phyloP scores from a whole-genome alignment of 768 basidiomycete genomes.

The Gelatoporia subvermispora region DNA sequence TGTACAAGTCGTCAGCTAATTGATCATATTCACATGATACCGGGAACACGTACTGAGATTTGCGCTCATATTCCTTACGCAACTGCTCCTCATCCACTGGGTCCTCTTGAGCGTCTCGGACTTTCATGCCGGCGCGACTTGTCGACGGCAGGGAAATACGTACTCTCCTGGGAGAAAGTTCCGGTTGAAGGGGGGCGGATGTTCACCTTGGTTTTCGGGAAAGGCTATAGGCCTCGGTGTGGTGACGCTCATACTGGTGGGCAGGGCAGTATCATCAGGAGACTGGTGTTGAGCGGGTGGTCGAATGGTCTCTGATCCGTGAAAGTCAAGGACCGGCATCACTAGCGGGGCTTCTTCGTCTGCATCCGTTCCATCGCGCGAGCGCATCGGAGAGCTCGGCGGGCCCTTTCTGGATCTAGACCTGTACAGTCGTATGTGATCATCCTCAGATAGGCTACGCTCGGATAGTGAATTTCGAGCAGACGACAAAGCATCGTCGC shows the following conservation, averaged over 20 bases:
- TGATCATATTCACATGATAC: neutral
- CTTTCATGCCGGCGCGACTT: conserved; percentile 14
- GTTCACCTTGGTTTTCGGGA: neutral
- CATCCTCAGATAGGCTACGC: conserved; percentile 19
- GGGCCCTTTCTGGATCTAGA: conserved; percentile 7
- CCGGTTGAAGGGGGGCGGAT: neutral
- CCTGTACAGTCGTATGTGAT: conserved; percentile 10
- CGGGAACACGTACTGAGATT: conserved; percentile 46
- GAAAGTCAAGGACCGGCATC: too few species aligned
- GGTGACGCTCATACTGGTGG: neutral
- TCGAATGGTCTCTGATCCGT: too few species aligned
- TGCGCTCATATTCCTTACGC: conserved; percentile 53
- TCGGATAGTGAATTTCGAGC: conserved; percentile 43
- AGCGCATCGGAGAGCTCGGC: conserved; percentile 9
- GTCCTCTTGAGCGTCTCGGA: conserved; percentile 31
- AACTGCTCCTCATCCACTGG: conserved; percentile 45
- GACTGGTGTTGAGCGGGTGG: too few species aligned
- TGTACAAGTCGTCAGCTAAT: neutral
- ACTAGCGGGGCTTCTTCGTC: neutral
- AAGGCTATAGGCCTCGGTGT: neutral
- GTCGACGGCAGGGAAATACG: conserved; percentile 33
- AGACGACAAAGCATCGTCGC: conserved; percentile 47
- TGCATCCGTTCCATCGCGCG: conserved; percentile 3
- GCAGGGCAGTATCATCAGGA: too few species aligned
- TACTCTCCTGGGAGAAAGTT: conserved; percentile 6